Conservation (phyloP, 2,329 filamentous ascomycete species). For the Colletotrichum gigasporum region DNA sequence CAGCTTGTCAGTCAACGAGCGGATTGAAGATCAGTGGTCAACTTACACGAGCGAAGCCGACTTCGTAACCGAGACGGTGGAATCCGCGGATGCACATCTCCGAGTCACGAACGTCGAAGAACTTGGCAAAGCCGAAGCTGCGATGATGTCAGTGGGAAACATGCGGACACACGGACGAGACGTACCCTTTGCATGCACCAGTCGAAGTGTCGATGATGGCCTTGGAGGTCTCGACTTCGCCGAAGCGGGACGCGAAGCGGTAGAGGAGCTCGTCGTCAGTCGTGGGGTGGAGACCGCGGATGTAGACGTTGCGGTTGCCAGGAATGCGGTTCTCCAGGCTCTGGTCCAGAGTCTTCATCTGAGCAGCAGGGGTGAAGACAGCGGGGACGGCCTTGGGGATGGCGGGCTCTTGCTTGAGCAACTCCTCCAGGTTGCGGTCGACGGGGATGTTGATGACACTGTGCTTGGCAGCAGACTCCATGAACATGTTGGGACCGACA, state of each 20-base stretch:
- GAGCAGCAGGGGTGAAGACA: slow-evolving; percentile 84
- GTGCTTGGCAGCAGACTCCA: slow-evolving; percentile 53
- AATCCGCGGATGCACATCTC: slow-evolving; percentile 97
- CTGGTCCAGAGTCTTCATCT: slow-evolving; percentile 90
- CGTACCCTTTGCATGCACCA: slow-evolving; percentile 94
- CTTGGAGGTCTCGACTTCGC: slow-evolving; percentile 95
- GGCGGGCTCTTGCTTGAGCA: slow-evolving; percentile 79
- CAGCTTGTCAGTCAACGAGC: slow-evolving; percentile 38
- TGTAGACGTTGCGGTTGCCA: slow-evolving; percentile 98
- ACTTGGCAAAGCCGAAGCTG: slow-evolving; percentile 98
- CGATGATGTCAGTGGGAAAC: slow-evolving; percentile 39
- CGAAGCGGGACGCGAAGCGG: slow-evolving; percentile 86
- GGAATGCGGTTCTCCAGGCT: slow-evolving; percentile 91
- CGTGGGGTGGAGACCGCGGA: slow-evolving; percentile 92
- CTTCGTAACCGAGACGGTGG: slow-evolving; percentile 93
- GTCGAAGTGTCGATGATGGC: slow-evolving; percentile 97
- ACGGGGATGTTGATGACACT: slow-evolving; percentile 43
- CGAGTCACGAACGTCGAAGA: slow-evolving; percentile 85
- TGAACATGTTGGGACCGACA: slow-evolving; percentile 50
- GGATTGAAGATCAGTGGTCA: slow-evolving; percentile 1
- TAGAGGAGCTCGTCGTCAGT: slow-evolving; percentile 92
- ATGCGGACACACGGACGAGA: slow-evolving; percentile 29
- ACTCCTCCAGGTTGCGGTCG: slow-evolving; percentile 67
- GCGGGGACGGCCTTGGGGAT: slow-evolving; percentile 92
- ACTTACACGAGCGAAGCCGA: slow-evolving; percentile 90